phyloP scores from a whole-genome alignment of 371 early-diverging fungal genomes.

The Mucor lusitanicus region DNA sequence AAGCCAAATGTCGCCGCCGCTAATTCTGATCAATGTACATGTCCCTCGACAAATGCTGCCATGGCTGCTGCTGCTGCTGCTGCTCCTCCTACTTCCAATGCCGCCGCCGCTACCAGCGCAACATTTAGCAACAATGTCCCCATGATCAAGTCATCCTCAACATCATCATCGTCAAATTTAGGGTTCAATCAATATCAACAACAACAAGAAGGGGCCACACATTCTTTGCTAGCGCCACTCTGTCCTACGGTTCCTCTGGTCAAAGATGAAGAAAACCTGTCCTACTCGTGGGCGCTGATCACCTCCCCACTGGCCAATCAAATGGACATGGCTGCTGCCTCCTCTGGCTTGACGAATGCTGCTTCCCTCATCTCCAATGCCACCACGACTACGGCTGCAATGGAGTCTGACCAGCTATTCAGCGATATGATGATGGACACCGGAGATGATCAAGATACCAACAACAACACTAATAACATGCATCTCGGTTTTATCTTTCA shows the following conservation, averaged over 20 bases:
- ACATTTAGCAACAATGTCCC: not conserved
- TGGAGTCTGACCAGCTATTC: not conserved
- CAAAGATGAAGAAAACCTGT: constrained; percentile 14
- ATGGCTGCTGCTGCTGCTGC: not conserved
- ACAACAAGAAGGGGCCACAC: constrained; percentile 9
- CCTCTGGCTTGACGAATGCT: not conserved
- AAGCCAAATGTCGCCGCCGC: constrained; percentile 1
- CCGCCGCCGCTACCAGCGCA: constrained; percentile 5
- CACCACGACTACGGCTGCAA: not conserved
- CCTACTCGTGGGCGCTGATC: constrained; percentile 32
- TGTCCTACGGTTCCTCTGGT: constrained; percentile 18
- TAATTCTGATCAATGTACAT: constrained; percentile 8
- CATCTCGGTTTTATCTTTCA: constrained; percentile 30
- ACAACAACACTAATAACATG: constrained; percentile 3
- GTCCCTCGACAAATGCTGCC: constrained; percentile 9
- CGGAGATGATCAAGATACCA: constrained; percentile 3
- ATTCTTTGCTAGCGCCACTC: constrained; percentile 23
- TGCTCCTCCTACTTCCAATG: not conserved
- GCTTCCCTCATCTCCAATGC: not conserved
- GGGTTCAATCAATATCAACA: constrained; percentile 3
- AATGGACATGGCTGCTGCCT: constrained; percentile 1
- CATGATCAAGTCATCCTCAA: constrained; percentile 5
- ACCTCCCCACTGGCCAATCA: constrained; percentile 24
- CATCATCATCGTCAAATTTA: not conserved
- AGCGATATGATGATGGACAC: constrained; percentile 13